phyloP scores from a whole-genome alignment of 1,139 yeast species.

The Blastobotrys buckinghamii region DNA sequence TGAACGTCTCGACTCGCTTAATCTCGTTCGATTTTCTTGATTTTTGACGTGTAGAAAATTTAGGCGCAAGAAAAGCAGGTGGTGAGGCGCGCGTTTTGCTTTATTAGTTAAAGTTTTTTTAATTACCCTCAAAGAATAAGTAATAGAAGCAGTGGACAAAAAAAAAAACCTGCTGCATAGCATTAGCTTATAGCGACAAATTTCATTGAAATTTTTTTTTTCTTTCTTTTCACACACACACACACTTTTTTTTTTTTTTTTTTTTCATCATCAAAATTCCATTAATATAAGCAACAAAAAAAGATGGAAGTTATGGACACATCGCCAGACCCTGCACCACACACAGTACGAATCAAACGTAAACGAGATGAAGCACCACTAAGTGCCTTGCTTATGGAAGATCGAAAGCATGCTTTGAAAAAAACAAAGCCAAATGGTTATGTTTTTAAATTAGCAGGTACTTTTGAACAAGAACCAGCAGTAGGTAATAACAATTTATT shows the following conservation, averaged over 20 bases:
- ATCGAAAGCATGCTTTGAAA: conserved; percentile 31
- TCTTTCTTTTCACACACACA: neutral
- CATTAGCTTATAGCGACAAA: too few species aligned
- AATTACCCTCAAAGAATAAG: too few species aligned
- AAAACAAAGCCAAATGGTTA: conserved; percentile 36
- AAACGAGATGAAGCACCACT: conserved; percentile 82
- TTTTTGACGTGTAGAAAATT: too few species aligned
- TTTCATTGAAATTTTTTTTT: neutral
- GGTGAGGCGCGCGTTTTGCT: neutral
- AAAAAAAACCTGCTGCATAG: too few species aligned
- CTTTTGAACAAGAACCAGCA: conserved; percentile 43
- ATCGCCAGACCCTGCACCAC: conserved; percentile 17
- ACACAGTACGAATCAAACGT: conserved; percentile 71
- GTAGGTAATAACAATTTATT: conserved; percentile 19
- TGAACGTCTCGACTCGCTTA: too few species aligned
- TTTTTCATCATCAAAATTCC: too few species aligned
- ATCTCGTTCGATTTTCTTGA: too few species aligned
- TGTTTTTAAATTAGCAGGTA: conserved; percentile 56
- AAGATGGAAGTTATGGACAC: conserved; percentile 15
- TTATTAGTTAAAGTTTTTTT: too few species aligned
- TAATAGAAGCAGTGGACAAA: too few species aligned
- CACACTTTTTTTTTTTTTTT: neutral
- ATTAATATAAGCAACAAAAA: neutral
- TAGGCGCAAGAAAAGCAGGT: too few species aligned
- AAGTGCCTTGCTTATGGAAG: conserved; percentile 50